Base-by-base conservation (phyloP, 2,329 filamentous ascomycete genomes). In the Aspergillus eucalypticola region DNA sequence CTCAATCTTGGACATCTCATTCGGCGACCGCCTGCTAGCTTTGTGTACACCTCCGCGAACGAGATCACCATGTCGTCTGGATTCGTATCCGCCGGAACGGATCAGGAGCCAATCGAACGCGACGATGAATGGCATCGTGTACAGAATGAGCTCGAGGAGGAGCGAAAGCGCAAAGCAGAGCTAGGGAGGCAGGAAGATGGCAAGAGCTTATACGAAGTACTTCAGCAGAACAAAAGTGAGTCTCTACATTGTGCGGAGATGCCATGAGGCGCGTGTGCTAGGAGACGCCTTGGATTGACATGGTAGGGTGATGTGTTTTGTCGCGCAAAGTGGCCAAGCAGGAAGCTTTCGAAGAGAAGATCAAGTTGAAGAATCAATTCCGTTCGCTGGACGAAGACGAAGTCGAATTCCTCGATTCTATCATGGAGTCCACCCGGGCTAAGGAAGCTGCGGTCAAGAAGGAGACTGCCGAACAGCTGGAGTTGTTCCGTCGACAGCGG, bases 391-490 rank as follows among this genome's bases (percentile, higher is more conserved):
- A 82, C 61, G 81, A 82, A 61, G 81, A 82, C 60, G 81, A 83
- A 64, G 73, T 82, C 50, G 81, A 82, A 2, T 83, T 82, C 60
- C 71, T 83, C 3, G 81, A 88, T 61, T 84, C 83, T 0, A 77
- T 88, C 2, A 75, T 85, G 35, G 84, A 87, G 65, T 82, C 81
- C 6, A 83, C 82, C 25, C 78, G 84, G 25, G 81, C 80, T 21
- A 79, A 86, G 68, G 86, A 88, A 66, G 81, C 77, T 2, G 82
- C 79, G 3, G 78, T 88, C 48, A 83, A 79, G 66, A 83, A 81
- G 65, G 84, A 88, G 65, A 88, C 85, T 0, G 75, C 77, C 5
- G 84, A 86, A 63, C 83, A 85, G 67, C 73, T 89, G 10, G 84
- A 86, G 42, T 67, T 78, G 1, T 89, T 88, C 65, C 81, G 85